Conservation (phyloP, 805 yeast species). For the Dipodascopsis tothii region DNA sequence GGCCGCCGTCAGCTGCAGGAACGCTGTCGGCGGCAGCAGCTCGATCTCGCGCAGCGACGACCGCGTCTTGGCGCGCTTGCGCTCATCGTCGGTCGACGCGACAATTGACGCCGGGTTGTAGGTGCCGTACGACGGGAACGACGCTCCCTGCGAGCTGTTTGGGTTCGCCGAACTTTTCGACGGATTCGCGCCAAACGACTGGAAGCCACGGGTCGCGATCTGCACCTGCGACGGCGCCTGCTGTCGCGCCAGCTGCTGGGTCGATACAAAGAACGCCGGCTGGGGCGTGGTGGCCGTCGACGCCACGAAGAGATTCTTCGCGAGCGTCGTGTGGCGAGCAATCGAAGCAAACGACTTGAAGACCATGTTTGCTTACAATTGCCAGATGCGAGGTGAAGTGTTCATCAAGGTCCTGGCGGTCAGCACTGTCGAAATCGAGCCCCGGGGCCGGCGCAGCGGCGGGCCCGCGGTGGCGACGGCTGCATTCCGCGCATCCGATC, state of each 20-base stretch:
- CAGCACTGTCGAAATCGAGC: too few species aligned
- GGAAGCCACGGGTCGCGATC: not conserved
- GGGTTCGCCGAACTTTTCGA: not conserved
- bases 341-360: slow-evolving; percentile 34
- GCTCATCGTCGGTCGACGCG: slow-evolving; percentile 20
- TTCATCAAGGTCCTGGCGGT: too few species aligned
- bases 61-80: slow-evolving; percentile 3
- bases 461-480: too few species aligned
- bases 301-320: slow-evolving; percentile 34
- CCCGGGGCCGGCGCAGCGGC: too few species aligned
- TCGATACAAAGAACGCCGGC: slow-evolving; percentile 36
- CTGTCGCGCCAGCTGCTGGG: slow-evolving; percentile 36
- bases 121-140: slow-evolving; percentile 17
- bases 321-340: slow-evolving; percentile 35
- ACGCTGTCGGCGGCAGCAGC: not conserved
- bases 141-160: slow-evolving; percentile 11
- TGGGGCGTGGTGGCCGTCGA: slow-evolving; percentile 28
- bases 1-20: not conserved
- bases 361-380: slow-evolving; percentile 27
- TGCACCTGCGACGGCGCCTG: slow-evolving; percentile 29
- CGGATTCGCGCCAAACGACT: not conserved
- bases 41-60: not conserved
- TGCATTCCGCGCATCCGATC: too few species aligned
- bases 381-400: too few species aligned
- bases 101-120: slow-evolving; percentile 9